Conservation (phyloP, 148 eudicot species). For the Mesembryanthemum crystallinum region DNA sequence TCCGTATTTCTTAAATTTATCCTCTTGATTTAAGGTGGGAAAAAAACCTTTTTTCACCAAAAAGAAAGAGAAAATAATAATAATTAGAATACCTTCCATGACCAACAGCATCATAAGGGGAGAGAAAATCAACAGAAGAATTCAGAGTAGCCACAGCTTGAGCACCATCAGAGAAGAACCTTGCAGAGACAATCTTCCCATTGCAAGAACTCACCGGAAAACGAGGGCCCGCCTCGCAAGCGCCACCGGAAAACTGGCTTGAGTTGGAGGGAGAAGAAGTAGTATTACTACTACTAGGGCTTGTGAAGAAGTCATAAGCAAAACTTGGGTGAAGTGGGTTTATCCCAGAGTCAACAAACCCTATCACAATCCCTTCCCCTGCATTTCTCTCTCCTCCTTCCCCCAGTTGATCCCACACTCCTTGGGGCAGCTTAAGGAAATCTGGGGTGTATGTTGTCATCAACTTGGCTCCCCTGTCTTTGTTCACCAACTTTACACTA, state of each 20-base stretch:
- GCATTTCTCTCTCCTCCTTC: constrained; percentile 36
- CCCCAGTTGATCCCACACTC: constrained; percentile 47
- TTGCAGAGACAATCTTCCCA: constrained; percentile 83
- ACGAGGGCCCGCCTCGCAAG: constrained; percentile 66
- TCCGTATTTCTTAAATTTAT: no score
- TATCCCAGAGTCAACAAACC: constrained; percentile 82
- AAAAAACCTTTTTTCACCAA: no score
- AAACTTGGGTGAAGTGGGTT: constrained; percentile 90
- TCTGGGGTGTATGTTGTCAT: constrained; percentile 86
- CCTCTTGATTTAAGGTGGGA: no score
- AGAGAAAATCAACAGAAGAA: constrained; percentile 65
- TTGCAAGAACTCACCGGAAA: constrained; percentile 74
- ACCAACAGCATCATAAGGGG: constrained; percentile 93
- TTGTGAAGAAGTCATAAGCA: constrained; percentile 15
- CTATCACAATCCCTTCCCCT: constrained; percentile 87
- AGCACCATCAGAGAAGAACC: constrained; percentile 84
- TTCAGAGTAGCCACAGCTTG: constrained; percentile 63
- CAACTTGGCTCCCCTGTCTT: constrained; percentile 63
- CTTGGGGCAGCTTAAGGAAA: constrained; percentile 52
- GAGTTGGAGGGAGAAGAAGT: constrained; percentile 15
- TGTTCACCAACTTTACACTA: constrained; percentile 64
- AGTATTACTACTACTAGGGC: not conserved
- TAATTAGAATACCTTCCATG: constrained; percentile 71
- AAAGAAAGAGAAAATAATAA: not conserved
- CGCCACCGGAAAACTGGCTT: constrained; percentile 43